Conservation (phyloP, 805 yeast species). For the Scheffersomyces ergatensis region DNA sequence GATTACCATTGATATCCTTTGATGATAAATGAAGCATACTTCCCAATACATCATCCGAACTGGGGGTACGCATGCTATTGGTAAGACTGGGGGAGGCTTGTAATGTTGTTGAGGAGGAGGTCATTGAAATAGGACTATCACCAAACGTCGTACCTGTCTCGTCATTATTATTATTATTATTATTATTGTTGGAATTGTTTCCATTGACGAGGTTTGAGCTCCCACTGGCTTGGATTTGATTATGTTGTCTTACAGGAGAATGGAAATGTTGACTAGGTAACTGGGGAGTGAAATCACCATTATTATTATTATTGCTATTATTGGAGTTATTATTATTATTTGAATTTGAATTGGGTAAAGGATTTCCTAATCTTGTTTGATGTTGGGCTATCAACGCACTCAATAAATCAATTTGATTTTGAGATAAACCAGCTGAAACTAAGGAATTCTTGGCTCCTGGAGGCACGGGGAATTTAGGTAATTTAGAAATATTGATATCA, state of each 20-base stretch:
- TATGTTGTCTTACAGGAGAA: conserved; percentile 13
- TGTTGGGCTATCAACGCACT: conserved; percentile 75
- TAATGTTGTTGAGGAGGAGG: conserved; percentile 5
- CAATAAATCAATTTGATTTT: conserved; percentile 69
- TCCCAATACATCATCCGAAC: background rate
- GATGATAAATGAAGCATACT: background rate
- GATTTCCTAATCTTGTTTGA: conserved; percentile 25
- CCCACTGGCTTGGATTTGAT: conserved; percentile 2
- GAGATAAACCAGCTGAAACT: conserved; percentile 62
- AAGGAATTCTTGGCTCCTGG: conserved; percentile 67
- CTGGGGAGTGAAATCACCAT: conserved; percentile 1
- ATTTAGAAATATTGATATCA: conserved; percentile 31
- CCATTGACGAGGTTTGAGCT: background rate
- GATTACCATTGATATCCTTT: background rate
- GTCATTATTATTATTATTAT: background rate
- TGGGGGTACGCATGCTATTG: background rate
- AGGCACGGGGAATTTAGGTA: conserved; percentile 69
- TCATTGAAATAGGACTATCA: conserved; percentile 1
- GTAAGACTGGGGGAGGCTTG: conserved; percentile 1
- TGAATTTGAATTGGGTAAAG: conserved; percentile 1
- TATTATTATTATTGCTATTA: background rate
- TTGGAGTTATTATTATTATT: too few species aligned
- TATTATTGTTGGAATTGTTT: background rate
- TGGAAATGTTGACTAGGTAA: conserved; percentile 3
- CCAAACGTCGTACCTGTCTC: background rate